These are phyloP conservation scores for Achaetomiella virescens DNA, from an alignment of 495 filamentous ascomycete genomes.

Conservation along the genomic window DNA sequence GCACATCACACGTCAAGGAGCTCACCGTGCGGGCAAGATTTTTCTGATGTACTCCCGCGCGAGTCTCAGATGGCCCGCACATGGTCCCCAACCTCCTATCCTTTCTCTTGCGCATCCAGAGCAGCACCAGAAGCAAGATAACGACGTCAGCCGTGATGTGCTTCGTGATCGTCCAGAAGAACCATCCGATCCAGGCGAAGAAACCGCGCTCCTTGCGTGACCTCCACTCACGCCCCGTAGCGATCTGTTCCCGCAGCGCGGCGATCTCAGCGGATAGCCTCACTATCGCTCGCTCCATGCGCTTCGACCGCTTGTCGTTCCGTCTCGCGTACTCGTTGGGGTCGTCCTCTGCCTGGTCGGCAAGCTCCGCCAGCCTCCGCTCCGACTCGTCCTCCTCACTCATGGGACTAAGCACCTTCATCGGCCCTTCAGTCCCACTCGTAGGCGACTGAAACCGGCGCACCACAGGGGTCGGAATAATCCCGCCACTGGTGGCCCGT, in stretches of 20 bases:
- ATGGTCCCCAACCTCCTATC: conserved; percentile 76
- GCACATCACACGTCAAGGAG: not conserved
- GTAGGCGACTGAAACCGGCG: conserved; percentile 38
- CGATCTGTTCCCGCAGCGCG: conserved; percentile 87
- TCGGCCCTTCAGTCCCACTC: conserved; percentile 46
- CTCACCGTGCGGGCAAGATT: conserved; percentile 48
- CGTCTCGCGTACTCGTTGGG: conserved; percentile 34
- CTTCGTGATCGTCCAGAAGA: conserved; percentile 62
- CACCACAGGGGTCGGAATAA: conserved; percentile 23
- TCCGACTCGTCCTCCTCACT: conserved; percentile 72
- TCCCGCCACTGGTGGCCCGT: not conserved
- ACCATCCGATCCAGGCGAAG: conserved; percentile 65
- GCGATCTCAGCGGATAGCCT: conserved; percentile 90
- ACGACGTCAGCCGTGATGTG: conserved; percentile 68
- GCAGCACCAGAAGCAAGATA: conserved; percentile 60
- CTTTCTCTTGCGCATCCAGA: conserved; percentile 74
- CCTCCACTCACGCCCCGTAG: conserved; percentile 54
- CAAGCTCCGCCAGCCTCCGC: conserved; percentile 34
- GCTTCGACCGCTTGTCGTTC: conserved; percentile 63
- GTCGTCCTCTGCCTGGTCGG: conserved; percentile 42
- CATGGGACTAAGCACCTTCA: conserved; percentile 72
- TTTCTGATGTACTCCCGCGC: conserved; percentile 54
- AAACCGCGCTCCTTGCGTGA: conserved; percentile 49
- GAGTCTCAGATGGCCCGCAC: conserved; percentile 57
- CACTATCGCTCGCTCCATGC: conserved; percentile 81